Evolutionary conservation across 345 rosid species (phyloP).

Genomic region (Arabidopsis suecica): DNA sequence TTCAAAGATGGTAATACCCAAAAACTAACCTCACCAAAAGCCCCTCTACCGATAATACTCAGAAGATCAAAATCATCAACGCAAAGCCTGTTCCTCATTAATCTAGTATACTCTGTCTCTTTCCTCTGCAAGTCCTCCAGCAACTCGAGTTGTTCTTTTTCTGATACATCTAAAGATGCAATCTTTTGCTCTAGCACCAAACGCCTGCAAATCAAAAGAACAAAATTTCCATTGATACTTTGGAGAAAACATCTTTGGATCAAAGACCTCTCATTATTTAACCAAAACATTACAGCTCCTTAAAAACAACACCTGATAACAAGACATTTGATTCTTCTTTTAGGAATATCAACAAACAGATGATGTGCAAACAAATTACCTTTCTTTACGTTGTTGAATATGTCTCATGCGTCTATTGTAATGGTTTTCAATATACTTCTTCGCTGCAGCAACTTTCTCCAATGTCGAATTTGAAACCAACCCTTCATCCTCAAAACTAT

Average conservation of each 20-base stretch:
- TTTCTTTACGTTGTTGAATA: constrained; percentile 75
- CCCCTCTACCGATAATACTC: constrained; percentile 87
- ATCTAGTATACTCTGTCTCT: constrained; percentile 85
- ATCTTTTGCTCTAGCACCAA: constrained; percentile 65
- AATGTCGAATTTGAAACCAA: constrained; percentile 65
- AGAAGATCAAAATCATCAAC: constrained; percentile 88
- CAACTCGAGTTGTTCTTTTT: constrained; percentile 72
- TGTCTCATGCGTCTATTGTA: constrained; percentile 88
- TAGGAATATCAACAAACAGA: constrained; percentile 30
- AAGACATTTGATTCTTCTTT: not conserved
- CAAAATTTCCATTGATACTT: not conserved
- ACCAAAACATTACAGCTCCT: constrained; percentile 25
- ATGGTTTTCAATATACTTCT: constrained; percentile 89
- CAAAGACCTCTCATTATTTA: constrained; percentile 8
- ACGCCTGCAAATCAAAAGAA: constrained; percentile 58
- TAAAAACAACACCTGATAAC: constrained; percentile 21
- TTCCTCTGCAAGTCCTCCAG: constrained; percentile 82
- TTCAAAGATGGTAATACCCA: not conserved
- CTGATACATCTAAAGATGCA: constrained; percentile 71
- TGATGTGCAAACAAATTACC: constrained; percentile 47
- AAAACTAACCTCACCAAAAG: constrained; percentile 89
- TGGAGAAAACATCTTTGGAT: not conserved
- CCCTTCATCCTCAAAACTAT: constrained; percentile 53
- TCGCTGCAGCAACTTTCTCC: constrained; percentile 91
- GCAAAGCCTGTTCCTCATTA: constrained; percentile 81